Conservation (phyloP, 768 basidiomycete genomes). For the Xerocomus brunneocitrinus region DNA sequence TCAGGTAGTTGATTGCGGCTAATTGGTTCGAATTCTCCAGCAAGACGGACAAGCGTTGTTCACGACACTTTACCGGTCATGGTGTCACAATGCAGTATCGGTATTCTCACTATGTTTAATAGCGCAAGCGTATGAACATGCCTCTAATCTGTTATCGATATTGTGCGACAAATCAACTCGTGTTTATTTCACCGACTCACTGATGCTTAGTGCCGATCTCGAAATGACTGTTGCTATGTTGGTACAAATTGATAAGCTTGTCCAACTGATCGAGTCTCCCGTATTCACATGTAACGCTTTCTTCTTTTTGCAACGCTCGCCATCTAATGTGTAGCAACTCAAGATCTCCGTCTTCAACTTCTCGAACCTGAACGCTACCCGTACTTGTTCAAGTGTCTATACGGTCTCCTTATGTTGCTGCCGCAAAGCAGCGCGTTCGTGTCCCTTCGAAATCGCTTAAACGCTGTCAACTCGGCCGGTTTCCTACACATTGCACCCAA, state of each 20-base stretch:
- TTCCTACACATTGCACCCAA: constrained; percentile 89
- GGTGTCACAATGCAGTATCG: constrained; percentile 98
- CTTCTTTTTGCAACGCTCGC: not conserved
- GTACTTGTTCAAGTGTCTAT: constrained; percentile 94
- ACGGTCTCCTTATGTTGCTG: constrained; percentile 93
- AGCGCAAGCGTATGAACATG: constrained; percentile 98
- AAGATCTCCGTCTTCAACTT: constrained; percentile 86
- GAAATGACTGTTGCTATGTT: constrained; percentile 94
- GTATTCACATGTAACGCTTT: constrained; percentile 85
- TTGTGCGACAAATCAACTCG: constrained; percentile 54
- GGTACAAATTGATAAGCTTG: constrained; percentile 95
- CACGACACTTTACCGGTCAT: constrained; percentile 89
- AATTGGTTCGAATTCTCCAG: constrained; percentile 27
- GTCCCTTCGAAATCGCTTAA: constrained; percentile 88
- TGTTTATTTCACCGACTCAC: not conserved
- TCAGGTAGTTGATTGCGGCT: not conserved
- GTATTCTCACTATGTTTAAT: constrained; percentile 94
- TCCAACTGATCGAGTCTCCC: constrained; percentile 96
- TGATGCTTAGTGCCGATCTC: constrained; percentile 71
- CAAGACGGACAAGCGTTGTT: constrained; percentile 97
- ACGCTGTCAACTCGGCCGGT: constrained; percentile 92
- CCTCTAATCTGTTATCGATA: constrained; percentile 90
- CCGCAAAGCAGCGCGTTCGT: constrained; percentile 97
- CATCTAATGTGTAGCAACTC: not conserved
- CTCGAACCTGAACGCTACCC: constrained; percentile 97